These are phyloP conservation scores for Quercus aquifolioides DNA, from an alignment of 306 rosid genomes.

Conservation along the genomic window DNA sequence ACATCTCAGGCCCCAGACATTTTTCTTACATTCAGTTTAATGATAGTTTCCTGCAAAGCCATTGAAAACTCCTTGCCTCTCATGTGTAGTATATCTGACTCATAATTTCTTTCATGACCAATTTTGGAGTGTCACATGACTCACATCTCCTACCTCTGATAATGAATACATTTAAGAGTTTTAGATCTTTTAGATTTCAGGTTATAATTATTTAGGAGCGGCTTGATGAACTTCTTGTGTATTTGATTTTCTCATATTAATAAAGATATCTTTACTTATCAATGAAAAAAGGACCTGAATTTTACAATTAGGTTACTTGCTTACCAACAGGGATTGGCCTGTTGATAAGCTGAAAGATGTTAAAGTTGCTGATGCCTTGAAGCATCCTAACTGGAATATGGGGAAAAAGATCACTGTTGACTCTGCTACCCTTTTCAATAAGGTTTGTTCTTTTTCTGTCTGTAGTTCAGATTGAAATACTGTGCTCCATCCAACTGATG, in stretches of 20 bases:
- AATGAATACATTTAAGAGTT: not conserved
- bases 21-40: not conserved
- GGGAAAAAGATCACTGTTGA: conserved; percentile 99
- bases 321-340: conserved; percentile 78
- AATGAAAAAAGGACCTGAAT: not conserved
- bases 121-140: not conserved
- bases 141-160: not conserved
- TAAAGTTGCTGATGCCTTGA: conserved; percentile 95
- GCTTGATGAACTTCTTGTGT: too few relatives aligned
- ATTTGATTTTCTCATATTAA: too few relatives aligned
- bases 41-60: not conserved
- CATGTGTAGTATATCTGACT: not conserved
- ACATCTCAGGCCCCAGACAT: conserved; percentile 3
- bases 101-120: not conserved
- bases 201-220: too few relatives aligned
- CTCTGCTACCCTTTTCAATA: conserved; percentile 97
- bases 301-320: not conserved
- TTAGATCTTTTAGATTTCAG: too few relatives aligned
- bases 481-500: not conserved
- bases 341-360: conserved; percentile 94
- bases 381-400: conserved; percentile 99
- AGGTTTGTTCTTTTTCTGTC: conserved; percentile 44
- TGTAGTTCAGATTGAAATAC: conserved; percentile 11
- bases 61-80: not conserved
- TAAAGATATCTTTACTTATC: too few relatives aligned